Base-by-base conservation (phyloP, 1,284 basidiomycete genomes). In the Flammula alnicola region DNA sequence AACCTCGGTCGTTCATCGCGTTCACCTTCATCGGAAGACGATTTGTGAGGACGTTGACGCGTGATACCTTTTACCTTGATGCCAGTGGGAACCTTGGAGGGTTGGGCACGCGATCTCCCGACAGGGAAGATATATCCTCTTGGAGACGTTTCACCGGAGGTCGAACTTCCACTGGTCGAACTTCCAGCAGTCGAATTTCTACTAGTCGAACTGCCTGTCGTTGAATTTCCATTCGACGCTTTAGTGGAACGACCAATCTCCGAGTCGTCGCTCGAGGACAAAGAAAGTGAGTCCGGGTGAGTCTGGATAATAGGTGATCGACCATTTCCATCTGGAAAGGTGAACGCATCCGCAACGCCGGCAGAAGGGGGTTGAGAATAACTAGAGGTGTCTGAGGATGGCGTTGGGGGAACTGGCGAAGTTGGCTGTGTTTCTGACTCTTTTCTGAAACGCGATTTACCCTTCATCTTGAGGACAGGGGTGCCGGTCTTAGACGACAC, bases 31-130 rank as follows among this genome's bases (percentile, higher is more conserved):
- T 30, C 45, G 4, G 27, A 22, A 5, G 47, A 40, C 16, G 30
- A 32, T 14, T 10, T 41, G 31, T 27, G 39, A 39, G 16, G 36
- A 30, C 17, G 31, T 37, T 41, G 37, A n/a, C 37, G 46, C 11
- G 12, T 39, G 5, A 20, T 40, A 25, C 16, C 27, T 29, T 10
- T 49, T 45, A 11, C 30, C 23, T 33, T 33, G 9, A 39, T 22
- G 26, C 27, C 36, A 16, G 12, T 14, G 4, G 55, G 31, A 4
- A n/a, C 19, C 27, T 49, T 49, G 5, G 48, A 44, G 12, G 63
- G 64, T n/a, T 61, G 61, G 19, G 62, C 65, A 16, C 61, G 58
- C 26, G 66, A 66, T 6, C 66, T 52, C 2, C 57, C 61, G 20
- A 49, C 54, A 36, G 65, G 65, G 42, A 58, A 65, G 19, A 67